Base-by-base conservation (phyloP, 2,329 filamentous ascomycete species). In the Nakataea oryzae region DNA sequence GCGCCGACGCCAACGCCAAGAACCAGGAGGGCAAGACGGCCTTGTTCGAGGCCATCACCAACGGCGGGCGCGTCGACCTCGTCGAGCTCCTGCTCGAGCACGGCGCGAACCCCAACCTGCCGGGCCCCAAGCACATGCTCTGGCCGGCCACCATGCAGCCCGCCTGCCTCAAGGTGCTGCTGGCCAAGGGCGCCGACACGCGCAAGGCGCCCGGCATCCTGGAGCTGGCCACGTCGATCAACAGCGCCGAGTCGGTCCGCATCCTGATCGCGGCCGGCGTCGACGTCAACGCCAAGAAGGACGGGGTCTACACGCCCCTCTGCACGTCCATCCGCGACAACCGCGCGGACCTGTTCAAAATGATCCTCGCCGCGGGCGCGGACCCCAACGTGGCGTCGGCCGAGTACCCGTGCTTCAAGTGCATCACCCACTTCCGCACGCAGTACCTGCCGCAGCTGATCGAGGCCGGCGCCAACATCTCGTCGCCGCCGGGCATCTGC, bases 81-180 rank as follows among this genome's bases (percentile, higher is more conserved):
- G 80, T 87, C 63, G 76, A 73, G 11, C 70, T 69, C 2, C 72
- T 80, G 32, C 69, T 80, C 3, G 73, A 88, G 60, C 79, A 86
- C 62, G 80, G 82, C 3, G 87, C 87, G 2, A 81, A 89, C 67
- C 81, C 86, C 11, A 90, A 90, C 69, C 75, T 89, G 7, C 87
- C 87, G 1, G 86, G 84, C 1, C 86, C 86, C 13, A 87, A 88
- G 71, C 84, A 89, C 73, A 82, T 86, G 72, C 78, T 90, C 28
- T 87, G 86, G 86, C 84, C 85, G 2, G 78, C 86, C 0, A 81
- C 81, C 0, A 83, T 85, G 71, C 79, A 86, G 60, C 76, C 85
- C 0, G 73, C 76, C 9, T 86, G 82, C 64, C 74, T 89, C 34
- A 78, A 83, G 67, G 71, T 86, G 1, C 76, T 90, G 24, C 79